phyloP scores from a whole-genome alignment of 257 asterid species.

The Solanum piurae region DNA sequence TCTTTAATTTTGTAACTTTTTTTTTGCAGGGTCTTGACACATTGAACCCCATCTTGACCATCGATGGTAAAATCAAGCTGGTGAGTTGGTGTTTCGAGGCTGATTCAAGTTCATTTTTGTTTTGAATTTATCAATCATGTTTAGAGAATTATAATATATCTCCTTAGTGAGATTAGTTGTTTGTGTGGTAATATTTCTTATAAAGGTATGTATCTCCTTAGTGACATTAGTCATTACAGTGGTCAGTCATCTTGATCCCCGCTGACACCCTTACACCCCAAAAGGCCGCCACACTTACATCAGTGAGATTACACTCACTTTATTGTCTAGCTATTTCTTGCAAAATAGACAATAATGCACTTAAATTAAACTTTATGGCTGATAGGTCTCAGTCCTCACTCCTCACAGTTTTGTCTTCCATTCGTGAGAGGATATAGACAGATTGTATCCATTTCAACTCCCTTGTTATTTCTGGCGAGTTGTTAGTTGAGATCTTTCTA shows the following conservation, averaged over 20 bases:
- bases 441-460: neutral
- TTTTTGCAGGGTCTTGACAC: constrained; percentile 73
- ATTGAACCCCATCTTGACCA: constrained; percentile 55
- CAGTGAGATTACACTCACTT: neutral
- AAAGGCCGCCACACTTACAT: neutral
- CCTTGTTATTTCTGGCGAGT: neutral
- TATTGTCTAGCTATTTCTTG: neutral
- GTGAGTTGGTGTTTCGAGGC: constrained; percentile 23
- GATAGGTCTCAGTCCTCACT: neutral
- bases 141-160: neutral
- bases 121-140: neutral
- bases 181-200: neutral
- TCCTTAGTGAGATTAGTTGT: neutral
- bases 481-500: neutral
- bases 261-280: neutral
- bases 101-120: neutral
- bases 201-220: neutral
- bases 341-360: neutral
- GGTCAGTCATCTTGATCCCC: neutral
- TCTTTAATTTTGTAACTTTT: neutral
- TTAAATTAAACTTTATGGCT: neutral
- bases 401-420: neutral
- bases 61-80: constrained; percentile 75
- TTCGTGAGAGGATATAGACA: neutral
- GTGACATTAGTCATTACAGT: neutral